Percentiles rank a stretch among this genome's conserved stretches.
Conservation (phyloP, 176 grass and related monocot species). For the Cenchrus fungigraminus region DNA sequence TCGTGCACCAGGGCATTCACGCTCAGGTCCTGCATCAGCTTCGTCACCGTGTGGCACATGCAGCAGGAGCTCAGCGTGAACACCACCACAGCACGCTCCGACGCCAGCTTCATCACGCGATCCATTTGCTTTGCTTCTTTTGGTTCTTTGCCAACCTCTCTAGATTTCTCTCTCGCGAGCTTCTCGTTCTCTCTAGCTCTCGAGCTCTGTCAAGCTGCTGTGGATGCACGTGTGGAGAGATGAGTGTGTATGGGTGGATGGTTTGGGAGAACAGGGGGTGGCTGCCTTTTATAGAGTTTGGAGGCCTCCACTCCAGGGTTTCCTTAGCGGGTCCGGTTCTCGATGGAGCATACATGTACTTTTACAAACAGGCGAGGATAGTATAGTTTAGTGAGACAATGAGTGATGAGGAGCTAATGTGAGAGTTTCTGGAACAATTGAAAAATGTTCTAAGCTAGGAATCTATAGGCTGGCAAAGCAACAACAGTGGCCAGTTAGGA, state of each 20-base stretch:
- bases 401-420: neutral
- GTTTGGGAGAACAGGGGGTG: neutral
- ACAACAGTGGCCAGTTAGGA: neutral
- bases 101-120: too few relatives aligned
- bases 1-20: too few relatives aligned
- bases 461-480: conserved; percentile 8
- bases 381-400: neutral
- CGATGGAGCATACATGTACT: neutral
- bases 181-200: too few relatives aligned
- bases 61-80: too few relatives aligned
- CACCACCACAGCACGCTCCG: too few relatives aligned
- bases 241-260: conserved; percentile 18
- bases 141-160: too few relatives aligned
- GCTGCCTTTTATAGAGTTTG: conserved; percentile 46
- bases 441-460: conserved; percentile 4
- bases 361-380: neutral
- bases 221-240: neutral
- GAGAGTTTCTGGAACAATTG: conserved; percentile 4
- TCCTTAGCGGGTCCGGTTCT: conserved; percentile 5
- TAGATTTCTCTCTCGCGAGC: too few relatives aligned
- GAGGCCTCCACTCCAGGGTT: neutral
- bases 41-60: too few relatives aligned
- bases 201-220: too few relatives aligned
- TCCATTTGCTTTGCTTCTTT: too few relatives aligned
- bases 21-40: too few relatives aligned